Evolutionary conservation across 2,329 filamentous ascomycete species (phyloP), one percentile per base, ranked within the genome.

Genomic region (Botrytis paeoniae): DNA sequence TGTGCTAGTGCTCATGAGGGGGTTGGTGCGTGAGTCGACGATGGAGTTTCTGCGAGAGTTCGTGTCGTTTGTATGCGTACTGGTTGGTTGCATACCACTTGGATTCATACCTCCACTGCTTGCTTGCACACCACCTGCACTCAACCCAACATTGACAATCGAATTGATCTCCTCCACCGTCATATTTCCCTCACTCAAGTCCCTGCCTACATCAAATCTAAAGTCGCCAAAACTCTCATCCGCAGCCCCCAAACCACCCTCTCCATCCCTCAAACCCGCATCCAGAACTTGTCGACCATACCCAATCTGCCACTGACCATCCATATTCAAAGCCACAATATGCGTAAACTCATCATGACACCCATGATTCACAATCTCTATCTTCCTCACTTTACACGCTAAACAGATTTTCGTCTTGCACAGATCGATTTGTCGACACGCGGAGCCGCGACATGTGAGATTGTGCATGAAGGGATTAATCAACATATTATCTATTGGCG

Each of bases 381-480:
- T 18, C 22, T 73, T 73, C 20, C 18, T 29, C 2, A 5, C 1
- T n/a, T 69, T 69, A 65, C 65, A 70, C 3, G 3, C 5, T 16
- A 41, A 5, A 35, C 71, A 73, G 18, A 73, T 73, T 45, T 73
- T 66, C 3, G 43, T 32, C 18, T 54, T 60, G 8, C 4, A 14
- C 18, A 37, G 3, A 35, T 69, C 64, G 8, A 69, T 9, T 7
- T 59, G 39, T 25, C 57, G 71, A 39, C 62, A n/a, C 4, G n/a
- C 12, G 35, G 20, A 20, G 2, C 39, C 57, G 1, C 57, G 37
- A 60, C 70, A 72, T 5, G 57, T 65, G 37, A 59, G 70, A n/a
- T 72, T 72, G 22, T 65, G 51, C 70, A 72, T 72, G 70, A 51
- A 72, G 10, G 48, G 48, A 6, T 54, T 68, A 22, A 72, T 72